Conservation (phyloP, 148 eudicot genomes). For the Nepenthes gracilis region DNA sequence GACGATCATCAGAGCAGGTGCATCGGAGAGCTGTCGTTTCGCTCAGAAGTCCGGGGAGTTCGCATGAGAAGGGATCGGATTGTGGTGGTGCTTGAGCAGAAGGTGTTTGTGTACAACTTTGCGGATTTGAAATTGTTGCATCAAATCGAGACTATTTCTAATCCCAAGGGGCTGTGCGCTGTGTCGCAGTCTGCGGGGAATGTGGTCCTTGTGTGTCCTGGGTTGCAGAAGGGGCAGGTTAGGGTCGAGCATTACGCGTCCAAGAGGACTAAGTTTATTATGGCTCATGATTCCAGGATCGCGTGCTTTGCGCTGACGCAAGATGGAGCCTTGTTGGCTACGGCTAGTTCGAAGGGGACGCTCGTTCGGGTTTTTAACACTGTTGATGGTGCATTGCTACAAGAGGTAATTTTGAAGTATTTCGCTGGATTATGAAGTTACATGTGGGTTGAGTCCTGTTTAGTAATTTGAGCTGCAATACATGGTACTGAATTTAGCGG, state of each 20-base stretch:
- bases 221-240: slow-evolving; percentile 79
- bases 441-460: no score
- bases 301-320: slow-evolving; percentile 67
- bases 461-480: no score
- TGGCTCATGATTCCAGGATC: slow-evolving; percentile 90
- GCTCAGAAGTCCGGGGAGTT: slow-evolving; percentile 74
- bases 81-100: slow-evolving; percentile 67
- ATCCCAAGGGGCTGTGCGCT: slow-evolving; percentile 79
- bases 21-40: slow-evolving; percentile 77
- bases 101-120: slow-evolving; percentile 76
- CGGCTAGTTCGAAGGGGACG: slow-evolving; percentile 78
- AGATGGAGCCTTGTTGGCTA: slow-evolving; percentile 63
- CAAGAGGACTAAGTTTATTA: slow-evolving; percentile 68
- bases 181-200: slow-evolving; percentile 55
- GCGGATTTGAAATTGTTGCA: slow-evolving; percentile 68
- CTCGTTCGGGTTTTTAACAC: slow-evolving; percentile 68
- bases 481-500: no score
- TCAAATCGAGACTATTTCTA: slow-evolving; percentile 77
- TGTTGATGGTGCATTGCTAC: slow-evolving; percentile 56
- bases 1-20: slow-evolving; percentile 84
- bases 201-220: slow-evolving; percentile 67
- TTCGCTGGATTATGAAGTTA: not conserved
- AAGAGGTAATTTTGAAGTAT: slow-evolving; percentile 35
- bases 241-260: slow-evolving; percentile 79
- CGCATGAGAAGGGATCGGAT: slow-evolving; percentile 68